Evolutionary conservation across 2,329 filamentous ascomycete genomes (phyloP).

Genomic region (Periconia macrospinosa): DNA sequence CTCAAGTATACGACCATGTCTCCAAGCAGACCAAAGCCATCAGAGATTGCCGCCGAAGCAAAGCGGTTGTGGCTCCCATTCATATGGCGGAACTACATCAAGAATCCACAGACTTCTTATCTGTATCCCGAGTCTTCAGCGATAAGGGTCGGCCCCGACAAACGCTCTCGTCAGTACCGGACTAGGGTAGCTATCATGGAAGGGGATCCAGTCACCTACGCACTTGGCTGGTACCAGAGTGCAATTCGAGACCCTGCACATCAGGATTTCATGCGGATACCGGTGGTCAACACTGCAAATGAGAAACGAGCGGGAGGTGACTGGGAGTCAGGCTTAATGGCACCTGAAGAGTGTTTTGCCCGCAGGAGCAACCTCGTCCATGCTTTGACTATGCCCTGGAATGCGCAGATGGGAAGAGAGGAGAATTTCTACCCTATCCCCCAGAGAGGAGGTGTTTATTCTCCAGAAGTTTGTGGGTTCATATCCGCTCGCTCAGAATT

Average conservation of each 20-base stretch:
- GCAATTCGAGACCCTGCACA: conserved; percentile 30
- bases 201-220: conserved; percentile 53
- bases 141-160: conserved; percentile 50
- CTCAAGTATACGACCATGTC: conserved; percentile 51
- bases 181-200: conserved; percentile 50
- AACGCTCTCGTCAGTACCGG: conserved; percentile 43
- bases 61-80: conserved; percentile 70
- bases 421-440: conserved; percentile 71
- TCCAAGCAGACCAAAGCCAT: conserved; percentile 62
- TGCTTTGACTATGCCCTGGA: conserved; percentile 64
- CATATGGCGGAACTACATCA: conserved; percentile 59
- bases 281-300: conserved; percentile 74
- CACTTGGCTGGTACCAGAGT: conserved; percentile 60
- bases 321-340: conserved; percentile 69
- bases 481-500: background rate
- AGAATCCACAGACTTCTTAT: conserved; percentile 61
- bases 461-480: conserved; percentile 64
- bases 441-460: conserved; percentile 69
- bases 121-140: conserved; percentile 51
- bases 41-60: conserved; percentile 73
- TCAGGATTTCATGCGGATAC: conserved; percentile 49
- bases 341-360: conserved; percentile 73
- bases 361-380: conserved; percentile 73
- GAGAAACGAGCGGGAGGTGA: conserved; percentile 78
- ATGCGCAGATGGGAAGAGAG: conserved; percentile 33